A percentile compares a stretch with the other conserved stretches of the same genome.
These are phyloP conservation scores for Pseudonitzschia multiseries DNA, from an alignment of 108 stramenopile species.

Conservation along the genomic window DNA sequence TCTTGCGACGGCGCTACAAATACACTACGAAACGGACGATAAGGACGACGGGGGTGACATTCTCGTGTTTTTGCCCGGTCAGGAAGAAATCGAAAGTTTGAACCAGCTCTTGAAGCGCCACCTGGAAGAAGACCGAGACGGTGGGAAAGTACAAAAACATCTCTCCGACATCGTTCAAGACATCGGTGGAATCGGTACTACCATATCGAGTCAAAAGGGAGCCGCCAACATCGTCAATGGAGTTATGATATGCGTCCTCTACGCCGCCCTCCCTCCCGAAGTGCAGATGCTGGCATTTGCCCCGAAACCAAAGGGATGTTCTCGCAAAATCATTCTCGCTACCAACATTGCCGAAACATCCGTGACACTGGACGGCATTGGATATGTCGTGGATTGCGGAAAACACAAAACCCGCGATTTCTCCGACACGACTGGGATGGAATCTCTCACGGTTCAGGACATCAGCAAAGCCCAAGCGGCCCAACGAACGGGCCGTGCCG, in stretches of 20 bases:
- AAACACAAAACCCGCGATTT: constrained; percentile 78
- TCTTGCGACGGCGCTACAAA: constrained; percentile 80
- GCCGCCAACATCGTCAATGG: constrained; percentile 52
- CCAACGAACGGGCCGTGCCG: constrained; percentile 81
- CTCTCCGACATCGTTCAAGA: constrained; percentile 55
- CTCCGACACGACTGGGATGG: constrained; percentile 81
- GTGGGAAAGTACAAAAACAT: constrained; percentile 11
- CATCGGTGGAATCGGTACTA: constrained; percentile 60
- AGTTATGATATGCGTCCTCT: constrained; percentile 75
- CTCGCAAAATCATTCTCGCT: constrained; percentile 88
- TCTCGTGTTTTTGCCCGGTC: constrained; percentile 96
- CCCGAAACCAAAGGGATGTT: constrained; percentile 66
- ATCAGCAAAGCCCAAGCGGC: constrained; percentile 75
- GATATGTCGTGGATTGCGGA: constrained; percentile 94
- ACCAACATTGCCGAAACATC: constrained; percentile 99
- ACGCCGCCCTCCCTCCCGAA: constrained; percentile 78
- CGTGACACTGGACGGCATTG: constrained; percentile 93
- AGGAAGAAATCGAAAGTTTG: constrained; percentile 91
- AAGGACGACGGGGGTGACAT: constrained; percentile 67
- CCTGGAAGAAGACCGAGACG: constrained; percentile 54
- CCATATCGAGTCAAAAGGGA: constrained; percentile 51
- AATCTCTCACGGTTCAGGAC: constrained; percentile 62
- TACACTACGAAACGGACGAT: constrained; percentile 63
- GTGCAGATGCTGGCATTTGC: constrained; percentile 74
- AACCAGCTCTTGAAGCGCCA: constrained; percentile 69